Base-by-base conservation (phyloP, 768 basidiomycete genomes). In the Terana coerulea region DNA sequence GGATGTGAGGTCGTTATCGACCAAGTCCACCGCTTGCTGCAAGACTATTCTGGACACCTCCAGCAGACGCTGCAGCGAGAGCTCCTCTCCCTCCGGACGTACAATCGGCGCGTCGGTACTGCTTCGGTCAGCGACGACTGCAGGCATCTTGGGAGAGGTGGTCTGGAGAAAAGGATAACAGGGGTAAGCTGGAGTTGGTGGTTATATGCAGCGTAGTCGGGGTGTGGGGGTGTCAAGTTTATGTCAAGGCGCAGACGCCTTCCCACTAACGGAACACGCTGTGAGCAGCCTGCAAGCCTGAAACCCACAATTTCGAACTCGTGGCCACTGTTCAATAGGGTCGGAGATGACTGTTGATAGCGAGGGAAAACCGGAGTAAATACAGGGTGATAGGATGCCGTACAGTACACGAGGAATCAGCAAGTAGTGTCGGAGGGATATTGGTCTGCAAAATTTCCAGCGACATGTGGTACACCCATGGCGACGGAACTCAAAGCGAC, bases 361-460 rank as follows among this genome's bases (percentile, higher is more conserved):
- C 30, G 34, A 46, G 45, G 45, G 31, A 34, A 46, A 34, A 10
- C 45, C 45, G 45, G 45, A 46, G 45, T 46, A 46, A 30, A 46
- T 46, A 46, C 45, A 30, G 22, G 6, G 9, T 15, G 19, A 19
- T 5, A 29, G 19, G 12, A 10, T 22, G 42, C 30, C 9, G 39
- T 40, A 40, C 8, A 19, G 12, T 54, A 54, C 53, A 54, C 28
- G 53, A 49, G 53, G 35, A 48, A 12, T 21, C 37, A 25, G 33
- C 42, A 30, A 47, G 52, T 19, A 15, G 24, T 40, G 30, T 14
- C 24, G 55, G 46, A 56, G 52, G 54, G 52, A 73, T 88, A 75
- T 87, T 72, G 75, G 85, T 85, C 80, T 71, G 69, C 86, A 80
- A 73, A 91, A 91, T 90, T 91, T 85, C 86, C 80, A 75, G 75